Base-by-base conservation (phyloP, 305 asterid species). In the Fraxinus dipetala region DNA sequence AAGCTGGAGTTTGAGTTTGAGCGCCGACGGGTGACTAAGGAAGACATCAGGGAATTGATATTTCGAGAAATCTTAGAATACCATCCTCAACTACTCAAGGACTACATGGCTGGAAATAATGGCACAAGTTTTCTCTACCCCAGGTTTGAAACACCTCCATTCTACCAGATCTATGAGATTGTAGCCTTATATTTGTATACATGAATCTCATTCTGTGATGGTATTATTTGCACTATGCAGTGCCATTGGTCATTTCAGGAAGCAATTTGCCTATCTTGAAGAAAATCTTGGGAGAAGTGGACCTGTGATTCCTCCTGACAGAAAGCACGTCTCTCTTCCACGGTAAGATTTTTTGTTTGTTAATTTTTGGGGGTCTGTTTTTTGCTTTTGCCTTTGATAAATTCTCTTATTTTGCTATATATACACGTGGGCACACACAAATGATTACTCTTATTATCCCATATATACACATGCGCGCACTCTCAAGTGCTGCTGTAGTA, bases 291-390 rank as follows among this genome's bases (percentile, higher is more conserved):
- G 95, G 73, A 92, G 87, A 85, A 89, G 89, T 78, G 97, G 95
- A 72, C 96, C 94, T 18, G 92, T 92, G 78, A 88, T 89, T 79
- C 98, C 93, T 84, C 97, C 89, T 0, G 93, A 91, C 81, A 93
- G 98, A 81, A 93, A 90, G 89, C 97, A 93, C 31, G 90, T 83
- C 78, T 96, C 98, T 84, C 95, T 93, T 81, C 99, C 98, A 16
- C 86, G 99, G 99, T 96, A 84, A 43, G 89, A 67, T 69, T 83
- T 31, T 34, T 22, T 31, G 34, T 67, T 75, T 24, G 69, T 70
- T 69, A 18, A 5, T 72, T 59, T 59, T 20, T 20, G 11, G 28
- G 26, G 24, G 11, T 45, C 56, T 2, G n/a, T 5, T 70, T 75
- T 77, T 59, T 73, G 80, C 61, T 65, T 82, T 76, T 18, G 51